Conservation (phyloP, 768 basidiomycete species). For the Tylopilus rubrobrunneus region DNA sequence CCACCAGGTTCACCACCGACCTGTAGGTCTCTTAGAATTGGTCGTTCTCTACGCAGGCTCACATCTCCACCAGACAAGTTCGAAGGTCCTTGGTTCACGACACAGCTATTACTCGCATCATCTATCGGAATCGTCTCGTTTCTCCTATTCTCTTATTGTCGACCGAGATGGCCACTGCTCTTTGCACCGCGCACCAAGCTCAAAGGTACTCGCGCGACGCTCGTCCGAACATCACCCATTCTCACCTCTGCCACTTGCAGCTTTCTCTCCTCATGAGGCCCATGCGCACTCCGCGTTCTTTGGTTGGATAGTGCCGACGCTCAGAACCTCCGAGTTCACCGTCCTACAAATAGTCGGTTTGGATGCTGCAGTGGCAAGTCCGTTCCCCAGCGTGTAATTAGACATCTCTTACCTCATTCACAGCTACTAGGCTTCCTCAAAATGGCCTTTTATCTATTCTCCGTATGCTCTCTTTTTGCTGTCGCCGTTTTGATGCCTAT, state of each 20-base stretch:
- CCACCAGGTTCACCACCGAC: conserved; percentile 66
- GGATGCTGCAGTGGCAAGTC: conserved; percentile 90
- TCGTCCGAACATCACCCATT: background rate
- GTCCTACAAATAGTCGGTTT: conserved; percentile 95
- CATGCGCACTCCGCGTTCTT: conserved; percentile 86
- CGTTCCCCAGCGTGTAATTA: background rate
- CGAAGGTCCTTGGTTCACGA: conserved; percentile 94
- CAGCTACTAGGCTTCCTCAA: conserved; percentile 95
- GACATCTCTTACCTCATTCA: background rate
- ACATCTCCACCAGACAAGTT: conserved; percentile 53
- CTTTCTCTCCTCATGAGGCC: conserved; percentile 91
- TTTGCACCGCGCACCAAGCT: conserved; percentile 94
- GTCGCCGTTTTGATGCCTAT: conserved; percentile 88
- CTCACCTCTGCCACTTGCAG: conserved; percentile 36
- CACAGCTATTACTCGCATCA: conserved; percentile 77
- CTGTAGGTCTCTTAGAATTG: conserved; percentile 36
- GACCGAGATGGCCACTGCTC: conserved; percentile 83
- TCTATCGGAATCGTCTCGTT: conserved; percentile 78
- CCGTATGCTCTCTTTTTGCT: conserved; percentile 79
- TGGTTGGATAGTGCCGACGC: conserved; percentile 94
- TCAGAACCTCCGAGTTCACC: conserved; percentile 86
- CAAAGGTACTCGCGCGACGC: conserved; percentile 56
- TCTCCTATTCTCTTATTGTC: conserved; percentile 82
- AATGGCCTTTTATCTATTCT: conserved; percentile 90
- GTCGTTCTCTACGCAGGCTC: conserved; percentile 1